Evolutionary conservation across 345 rosid genomes (phyloP).

Genomic region (Eucalyptus globulus): DNA sequence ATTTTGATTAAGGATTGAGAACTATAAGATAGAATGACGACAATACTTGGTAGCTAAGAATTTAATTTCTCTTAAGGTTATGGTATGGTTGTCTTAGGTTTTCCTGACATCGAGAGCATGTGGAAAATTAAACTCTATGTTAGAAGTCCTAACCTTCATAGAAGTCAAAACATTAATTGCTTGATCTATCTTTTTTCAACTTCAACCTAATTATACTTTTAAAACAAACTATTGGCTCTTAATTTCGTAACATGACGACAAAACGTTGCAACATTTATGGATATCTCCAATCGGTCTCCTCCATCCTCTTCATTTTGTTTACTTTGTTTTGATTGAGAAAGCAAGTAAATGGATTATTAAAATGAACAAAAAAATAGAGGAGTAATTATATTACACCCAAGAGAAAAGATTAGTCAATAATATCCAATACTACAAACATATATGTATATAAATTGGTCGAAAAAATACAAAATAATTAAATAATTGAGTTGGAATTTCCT

Average conservation of each 20-base stretch:
- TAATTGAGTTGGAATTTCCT: neutral
- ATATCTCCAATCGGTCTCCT: too few relatives aligned
- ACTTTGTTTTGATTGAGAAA: neutral
- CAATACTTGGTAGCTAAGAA: neutral
- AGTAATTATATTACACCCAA: neutral
- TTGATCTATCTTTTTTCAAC: neutral
- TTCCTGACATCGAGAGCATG: accelerated
- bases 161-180: too few relatives aligned
- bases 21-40: neutral
- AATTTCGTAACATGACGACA: neutral
- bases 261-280: neutral
- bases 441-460: too few relatives aligned
- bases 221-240: neutral
- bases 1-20: neutral
- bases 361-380: neutral
- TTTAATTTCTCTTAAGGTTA: neutral
- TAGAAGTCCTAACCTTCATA: neutral
- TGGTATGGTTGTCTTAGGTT: neutral
- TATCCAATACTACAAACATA: too few relatives aligned
- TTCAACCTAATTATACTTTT: neutral
- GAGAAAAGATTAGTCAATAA: neutral
- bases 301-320: too few relatives aligned
- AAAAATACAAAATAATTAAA: too few relatives aligned
- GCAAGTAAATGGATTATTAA: neutral
- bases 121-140: neutral